A percentile compares a stretch with the other conserved stretches of the same genome.
These are phyloP conservation scores for Pleurotus eryngii DNA, from an alignment of 768 basidiomycete species.

Conservation along the genomic window DNA sequence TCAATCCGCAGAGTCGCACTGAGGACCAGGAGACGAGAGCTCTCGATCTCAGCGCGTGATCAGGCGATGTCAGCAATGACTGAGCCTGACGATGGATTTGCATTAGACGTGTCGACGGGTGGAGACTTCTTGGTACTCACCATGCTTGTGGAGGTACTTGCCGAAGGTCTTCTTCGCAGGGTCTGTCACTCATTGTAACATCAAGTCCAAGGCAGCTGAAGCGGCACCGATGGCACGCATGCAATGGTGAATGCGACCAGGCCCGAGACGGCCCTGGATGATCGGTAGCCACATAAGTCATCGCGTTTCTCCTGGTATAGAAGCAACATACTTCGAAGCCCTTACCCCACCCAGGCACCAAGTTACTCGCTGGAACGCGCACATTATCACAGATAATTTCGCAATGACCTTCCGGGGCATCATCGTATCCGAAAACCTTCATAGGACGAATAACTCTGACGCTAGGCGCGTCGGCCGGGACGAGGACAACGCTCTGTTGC, in stretches of 20 bases:
- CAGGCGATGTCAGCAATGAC: slow-evolving; percentile 89
- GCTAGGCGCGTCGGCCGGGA: slow-evolving; percentile 84
- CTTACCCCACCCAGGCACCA: slow-evolving; percentile 89
- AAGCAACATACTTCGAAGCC: slow-evolving; percentile 76
- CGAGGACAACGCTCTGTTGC: slow-evolving; percentile 93
- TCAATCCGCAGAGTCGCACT: slow-evolving; percentile 93
- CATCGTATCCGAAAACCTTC: slow-evolving; percentile 91
- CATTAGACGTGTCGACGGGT: background rate
- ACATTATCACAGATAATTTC: slow-evolving; percentile 96
- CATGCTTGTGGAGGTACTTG: slow-evolving; percentile 88
- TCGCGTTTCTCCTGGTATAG: too few species aligned
- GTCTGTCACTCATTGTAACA: slow-evolving; percentile 90
- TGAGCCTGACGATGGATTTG: slow-evolving; percentile 49
- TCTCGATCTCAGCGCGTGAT: slow-evolving; percentile 91
- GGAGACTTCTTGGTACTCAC: slow-evolving; percentile 30
- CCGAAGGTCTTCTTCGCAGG: slow-evolving; percentile 90
- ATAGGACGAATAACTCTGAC: slow-evolving; percentile 88
- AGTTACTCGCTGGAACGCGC: slow-evolving; percentile 75
- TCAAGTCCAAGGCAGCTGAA: slow-evolving; percentile 76
- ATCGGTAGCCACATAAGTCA: slow-evolving; percentile 41
- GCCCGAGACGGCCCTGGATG: slow-evolving; percentile 94
- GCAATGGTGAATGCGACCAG: slow-evolving; percentile 93
- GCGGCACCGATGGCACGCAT: slow-evolving; percentile 96
- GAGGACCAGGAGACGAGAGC: slow-evolving; percentile 81
- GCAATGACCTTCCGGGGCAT: slow-evolving; percentile 95